A percentile compares a stretch with the other conserved stretches of the same genome.
These are phyloP conservation scores for Rosellinia necatrix DNA, from an alignment of 2,329 filamentous ascomycete genomes.

Conservation along the genomic window DNA sequence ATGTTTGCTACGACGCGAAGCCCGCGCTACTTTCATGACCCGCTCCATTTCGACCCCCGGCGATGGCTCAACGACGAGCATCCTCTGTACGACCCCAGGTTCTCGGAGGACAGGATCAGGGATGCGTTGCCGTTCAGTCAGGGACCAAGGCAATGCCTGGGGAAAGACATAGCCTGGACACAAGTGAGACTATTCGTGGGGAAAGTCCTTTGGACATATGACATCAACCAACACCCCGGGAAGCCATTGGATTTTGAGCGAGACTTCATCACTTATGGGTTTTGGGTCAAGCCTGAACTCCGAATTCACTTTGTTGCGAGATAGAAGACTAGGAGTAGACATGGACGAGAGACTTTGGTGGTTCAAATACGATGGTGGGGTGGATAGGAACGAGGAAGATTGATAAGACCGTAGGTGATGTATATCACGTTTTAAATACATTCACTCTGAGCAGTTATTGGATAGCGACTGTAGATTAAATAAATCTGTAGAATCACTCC, in stretches of 20 bases:
- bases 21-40: constrained; percentile 13
- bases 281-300: constrained; percentile 28
- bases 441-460: too few relatives aligned
- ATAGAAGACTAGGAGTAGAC: too few relatives aligned
- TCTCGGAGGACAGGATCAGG: constrained; percentile 16
- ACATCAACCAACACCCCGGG: constrained; percentile 18
- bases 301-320: neutral
- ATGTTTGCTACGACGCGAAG: neutral
- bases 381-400: too few relatives aligned
- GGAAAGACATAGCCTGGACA: constrained; percentile 29
- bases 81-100: constrained; percentile 5
- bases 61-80: constrained; percentile 14
- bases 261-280: constrained; percentile 24
- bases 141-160: constrained; percentile 26
- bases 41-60: constrained; percentile 10
- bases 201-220: constrained; percentile 33
- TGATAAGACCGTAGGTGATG: too few relatives aligned
- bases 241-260: constrained; percentile 21
- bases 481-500: too few relatives aligned
- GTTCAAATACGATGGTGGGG: too few relatives aligned
- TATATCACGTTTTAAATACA: too few relatives aligned
- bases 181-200: constrained; percentile 27
- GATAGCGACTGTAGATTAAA: too few relatives aligned
- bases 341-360: too few relatives aligned
- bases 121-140: constrained; percentile 21